Evolutionary conservation across 1,284 basidiomycete genomes (phyloP).

Genomic region (Cutaneotrichosporon sp.): DNA sequence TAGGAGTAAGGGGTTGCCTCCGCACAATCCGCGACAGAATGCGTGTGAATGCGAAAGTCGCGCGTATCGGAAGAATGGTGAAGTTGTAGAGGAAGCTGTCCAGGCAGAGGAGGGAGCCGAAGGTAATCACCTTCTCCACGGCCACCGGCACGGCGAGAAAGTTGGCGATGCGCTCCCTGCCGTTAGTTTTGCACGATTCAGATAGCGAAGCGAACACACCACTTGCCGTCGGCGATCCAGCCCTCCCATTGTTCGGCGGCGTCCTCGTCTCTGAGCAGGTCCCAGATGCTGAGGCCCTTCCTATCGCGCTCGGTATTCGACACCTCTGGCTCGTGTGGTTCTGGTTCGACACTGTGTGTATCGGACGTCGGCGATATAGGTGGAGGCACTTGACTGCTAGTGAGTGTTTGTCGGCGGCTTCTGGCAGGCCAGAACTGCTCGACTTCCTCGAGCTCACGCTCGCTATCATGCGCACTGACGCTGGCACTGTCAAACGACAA

Average conservation of each 20-base stretch:
- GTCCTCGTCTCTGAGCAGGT: conserved; percentile 48
- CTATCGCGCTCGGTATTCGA: background rate
- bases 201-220: conserved; percentile 31
- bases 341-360: conserved; percentile 1
- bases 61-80: conserved; percentile 93
- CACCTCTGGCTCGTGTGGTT: background rate
- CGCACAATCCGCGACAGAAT: conserved; percentile 51
- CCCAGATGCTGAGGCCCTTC: conserved; percentile 16
- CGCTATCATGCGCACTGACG: conserved; percentile 9
- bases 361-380: background rate
- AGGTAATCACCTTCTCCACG: conserved; percentile 87
- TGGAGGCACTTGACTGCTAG: background rate
- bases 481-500: conserved; percentile 10
- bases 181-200: background rate
- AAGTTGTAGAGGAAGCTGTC: conserved; percentile 98
- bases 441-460: conserved; percentile 13
- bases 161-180: conserved; percentile 92
- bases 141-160: conserved; percentile 91
- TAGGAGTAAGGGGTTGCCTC: conserved; percentile 27
- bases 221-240: conserved; percentile 52
- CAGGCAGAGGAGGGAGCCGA: conserved; percentile 90
- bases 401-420: conserved; percentile 14
- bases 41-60: conserved; percentile 65
- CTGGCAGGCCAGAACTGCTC: conserved; percentile 26
- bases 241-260: conserved; percentile 50